Evolutionary conservation across 2,329 filamentous ascomycete species (phyloP).

Genomic region (Neofusicoccum parvum): DNA sequence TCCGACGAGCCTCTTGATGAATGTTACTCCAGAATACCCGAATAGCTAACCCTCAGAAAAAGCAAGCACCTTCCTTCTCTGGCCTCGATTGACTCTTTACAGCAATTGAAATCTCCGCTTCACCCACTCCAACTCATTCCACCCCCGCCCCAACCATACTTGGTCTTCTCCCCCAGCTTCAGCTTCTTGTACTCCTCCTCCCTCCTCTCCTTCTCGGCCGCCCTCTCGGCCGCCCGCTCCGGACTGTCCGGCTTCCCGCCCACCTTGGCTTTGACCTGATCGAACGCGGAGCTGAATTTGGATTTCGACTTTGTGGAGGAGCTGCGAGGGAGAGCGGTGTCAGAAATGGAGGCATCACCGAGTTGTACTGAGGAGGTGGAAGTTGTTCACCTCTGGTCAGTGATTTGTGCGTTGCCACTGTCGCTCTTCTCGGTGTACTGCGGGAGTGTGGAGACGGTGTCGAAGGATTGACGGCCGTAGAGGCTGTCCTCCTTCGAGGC

Average conservation of each 20-base stretch:
- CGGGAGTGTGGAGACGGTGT: conserved; percentile 1
- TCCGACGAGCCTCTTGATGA: no score
- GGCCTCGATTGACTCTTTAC: no score
- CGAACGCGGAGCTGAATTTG: neutral
- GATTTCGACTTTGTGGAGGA: neutral
- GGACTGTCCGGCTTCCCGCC: neutral
- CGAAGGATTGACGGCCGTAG: neutral
- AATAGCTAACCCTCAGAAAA: no score
- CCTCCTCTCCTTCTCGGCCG: conserved; percentile 1
- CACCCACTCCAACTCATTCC: conserved; percentile 9
- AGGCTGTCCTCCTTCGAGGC: neutral
- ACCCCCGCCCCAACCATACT: neutral
- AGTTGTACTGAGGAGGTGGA: neutral
- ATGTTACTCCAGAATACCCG: no score
- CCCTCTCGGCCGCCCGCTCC: neutral
- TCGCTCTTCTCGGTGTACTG: neutral
- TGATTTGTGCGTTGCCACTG: neutral
- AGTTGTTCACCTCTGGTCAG: neutral
- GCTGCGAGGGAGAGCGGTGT: neutral
- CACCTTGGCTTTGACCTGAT: conserved; percentile 9
- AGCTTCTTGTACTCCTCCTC: conserved; percentile 10
- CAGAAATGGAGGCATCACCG: neutral
- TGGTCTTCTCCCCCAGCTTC: conserved; percentile 10
- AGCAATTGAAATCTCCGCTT: neutral
- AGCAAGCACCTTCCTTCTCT: no score